phyloP scores from a whole-genome alignment of 257 asterid species.

The Penstemon barbatus region DNA sequence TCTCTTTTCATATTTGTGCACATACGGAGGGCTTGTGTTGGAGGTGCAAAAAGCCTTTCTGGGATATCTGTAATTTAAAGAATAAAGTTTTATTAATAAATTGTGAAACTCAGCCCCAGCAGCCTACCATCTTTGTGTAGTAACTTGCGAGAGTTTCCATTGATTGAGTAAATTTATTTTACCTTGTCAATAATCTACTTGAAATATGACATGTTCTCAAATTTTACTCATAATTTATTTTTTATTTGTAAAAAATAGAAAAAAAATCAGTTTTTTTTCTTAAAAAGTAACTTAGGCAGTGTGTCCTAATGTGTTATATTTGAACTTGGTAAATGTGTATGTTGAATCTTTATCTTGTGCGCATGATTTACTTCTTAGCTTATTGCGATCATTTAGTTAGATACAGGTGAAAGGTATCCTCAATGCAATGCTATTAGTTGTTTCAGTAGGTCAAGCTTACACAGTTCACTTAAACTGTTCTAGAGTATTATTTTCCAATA shows the following conservation, averaged over 20 bases:
- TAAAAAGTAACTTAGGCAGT: too few species aligned
- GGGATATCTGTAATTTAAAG: conserved; percentile 4
- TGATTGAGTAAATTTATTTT: conserved; percentile 2
- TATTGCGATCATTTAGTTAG: background rate
- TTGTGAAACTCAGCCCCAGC: background rate
- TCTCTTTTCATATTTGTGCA: conserved; percentile 12
- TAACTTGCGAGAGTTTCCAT: conserved; percentile 5
- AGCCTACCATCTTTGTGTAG: background rate
- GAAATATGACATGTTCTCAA: background rate
- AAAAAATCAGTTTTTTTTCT: too few species aligned
- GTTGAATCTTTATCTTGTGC: too few species aligned
- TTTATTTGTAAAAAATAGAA: too few species aligned
- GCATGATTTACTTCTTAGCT: background rate
- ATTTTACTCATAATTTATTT: conserved; percentile 5
- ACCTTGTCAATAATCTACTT: background rate
- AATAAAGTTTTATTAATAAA: background rate
- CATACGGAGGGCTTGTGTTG: background rate
- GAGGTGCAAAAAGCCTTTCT: conserved; percentile 15
- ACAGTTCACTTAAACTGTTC: background rate
- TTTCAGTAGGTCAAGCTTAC: background rate
- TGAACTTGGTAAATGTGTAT: too few species aligned
- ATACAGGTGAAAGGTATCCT: background rate
- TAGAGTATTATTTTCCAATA: background rate
- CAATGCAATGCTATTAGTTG: background rate
- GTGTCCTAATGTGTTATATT: too few species aligned